A percentile compares a stretch with the other conserved stretches of the same genome.
Conservation (phyloP, 2,329 filamentous ascomycete genomes). For the Metarhizium robertsii region DNA sequence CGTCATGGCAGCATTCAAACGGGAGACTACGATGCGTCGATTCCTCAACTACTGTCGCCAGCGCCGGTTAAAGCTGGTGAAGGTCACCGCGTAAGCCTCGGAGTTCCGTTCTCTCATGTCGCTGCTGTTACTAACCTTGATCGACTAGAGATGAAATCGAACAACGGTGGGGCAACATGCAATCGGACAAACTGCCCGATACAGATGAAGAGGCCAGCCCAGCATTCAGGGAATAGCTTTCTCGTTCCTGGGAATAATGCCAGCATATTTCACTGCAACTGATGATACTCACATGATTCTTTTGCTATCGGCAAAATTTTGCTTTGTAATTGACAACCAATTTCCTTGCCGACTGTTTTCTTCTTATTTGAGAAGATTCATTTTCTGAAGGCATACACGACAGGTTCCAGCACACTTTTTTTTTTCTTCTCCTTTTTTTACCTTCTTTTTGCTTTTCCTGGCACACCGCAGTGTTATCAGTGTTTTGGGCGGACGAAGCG, state of each 20-base stretch:
- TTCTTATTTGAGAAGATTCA: no score
- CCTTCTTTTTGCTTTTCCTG: no score
- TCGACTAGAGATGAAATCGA: constrained; percentile 25
- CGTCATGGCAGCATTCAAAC: constrained; percentile 42
- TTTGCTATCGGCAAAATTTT: not conserved
- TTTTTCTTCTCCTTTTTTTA: no score
- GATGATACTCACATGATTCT: not conserved
- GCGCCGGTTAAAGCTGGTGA: constrained; percentile 31
- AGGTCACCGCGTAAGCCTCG: constrained; percentile 30
- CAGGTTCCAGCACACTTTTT: no score
- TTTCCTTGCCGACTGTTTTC: not conserved
- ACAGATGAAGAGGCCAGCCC: constrained; percentile 17
- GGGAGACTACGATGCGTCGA: constrained; percentile 41
- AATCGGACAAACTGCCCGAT: constrained; percentile 22
- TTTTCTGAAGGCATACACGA: no score
- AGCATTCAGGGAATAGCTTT: constrained; percentile 16
- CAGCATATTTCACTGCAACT: not conserved
- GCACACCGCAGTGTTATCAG: no score
- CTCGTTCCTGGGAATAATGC: constrained; percentile 5
- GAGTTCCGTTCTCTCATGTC: not conserved
- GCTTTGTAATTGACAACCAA: not conserved
- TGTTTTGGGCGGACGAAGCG: no score
- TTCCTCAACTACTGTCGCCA: constrained; percentile 39
- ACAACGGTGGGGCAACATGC: constrained; percentile 24
- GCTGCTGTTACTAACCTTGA: constrained; percentile 10